Evolutionary conservation across 352 stramenopile species (phyloP), one percentile per base, ranked within the genome.

Genomic region (Phytopythium chamaehyphon): DNA sequence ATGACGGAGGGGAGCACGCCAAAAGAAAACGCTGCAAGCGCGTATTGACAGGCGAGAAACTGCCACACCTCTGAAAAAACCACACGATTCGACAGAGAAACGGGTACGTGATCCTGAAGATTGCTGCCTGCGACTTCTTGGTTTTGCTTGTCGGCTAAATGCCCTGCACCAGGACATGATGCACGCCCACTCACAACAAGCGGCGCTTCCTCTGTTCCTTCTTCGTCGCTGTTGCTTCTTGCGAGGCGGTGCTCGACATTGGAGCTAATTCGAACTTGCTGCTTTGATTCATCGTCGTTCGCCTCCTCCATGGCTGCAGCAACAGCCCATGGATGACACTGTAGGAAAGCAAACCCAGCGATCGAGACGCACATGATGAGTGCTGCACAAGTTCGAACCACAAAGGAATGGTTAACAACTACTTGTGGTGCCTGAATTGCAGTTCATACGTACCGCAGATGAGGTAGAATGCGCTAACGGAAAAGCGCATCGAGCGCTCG

Each of bases 1-100:
- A 88, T 83, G n/a, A 83, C 64, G 9, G 76, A 88, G 8, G 78
- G 76, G 11, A 90, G 56, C 35, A 82, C 71, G 12, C 76, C 78
- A 50, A 85, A 90, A 6, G 69, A 79, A 46, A 90, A 82, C 2
- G 73, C 73, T 0, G 76, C 74, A 24, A 90, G 56, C 1, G 80
- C 19, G 21, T 74, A 70, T 36, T 88, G 76, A 37, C 76, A 90
- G 2, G 60, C 45, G 8, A 90, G 48, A 19, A 69, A 63, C 6
- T 71, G 63, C 78, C 73, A 85, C 26, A 83, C 59, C 18, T 71
- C 62, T 21, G 44, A n/a, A 22, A 87, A 65, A 8, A 71, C 55
- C 19, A 50, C 59, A 1, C 46, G 24, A 4, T 49, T 22, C 22
- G 68, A 64, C 62, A 62, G 26, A 36, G 31, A 31, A 10, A 46